Base-by-base conservation (phyloP, 345 rosid species). In the Dovyalis caffra region DNA sequence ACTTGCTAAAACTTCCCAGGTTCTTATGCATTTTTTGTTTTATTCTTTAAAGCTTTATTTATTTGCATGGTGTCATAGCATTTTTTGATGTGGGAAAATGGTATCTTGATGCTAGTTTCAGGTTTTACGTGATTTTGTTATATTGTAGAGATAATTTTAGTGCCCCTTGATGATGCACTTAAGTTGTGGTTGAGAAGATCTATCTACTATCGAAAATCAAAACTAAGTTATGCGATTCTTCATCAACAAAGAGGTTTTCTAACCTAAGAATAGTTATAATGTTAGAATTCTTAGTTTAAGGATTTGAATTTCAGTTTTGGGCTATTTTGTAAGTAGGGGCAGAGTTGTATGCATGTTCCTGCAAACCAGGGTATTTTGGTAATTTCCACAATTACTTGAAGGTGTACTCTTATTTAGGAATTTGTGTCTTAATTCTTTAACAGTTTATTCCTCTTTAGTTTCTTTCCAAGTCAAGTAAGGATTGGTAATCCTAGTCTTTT, bases 1-100 rank as follows among this genome's bases (percentile, higher is more conserved):
- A 81, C 90, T 94, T 82, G 90, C 86, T 14, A 90, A 84, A 79
- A 85, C 86, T 80, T 91, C 97, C 69, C 88, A 85, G 98, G 98
- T 92, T 68, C 29, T 58, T 69, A 56, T 5, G 1, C 37, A n/a
- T 34, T 71, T 67, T 66, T 12, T 29, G 25, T 69, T 29, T 10
- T 12, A 16, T 20, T 63, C 18, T 70, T 74, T 43, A 3, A 21
- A 49, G 32, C 25, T 76, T 66, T 69, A 45, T 49, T 45, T 31
- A 58, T 69, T 47, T 76, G 63, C 26, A 63, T 34, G 43, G 68
- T 56, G 15, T 69, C 32, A 18, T 45, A 56, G 45, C 28, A 32
- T 31, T 63, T 5, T 53, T 21, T 70, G 23, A n/a, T 23, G 37
- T 69, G 47, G 47, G 76, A 29, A 29, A 61, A 60, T 40, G 38